These are phyloP conservation scores for Wickerhamomyces canadensis DNA, from an alignment of 805 yeast genomes.

Conservation along the genomic window DNA sequence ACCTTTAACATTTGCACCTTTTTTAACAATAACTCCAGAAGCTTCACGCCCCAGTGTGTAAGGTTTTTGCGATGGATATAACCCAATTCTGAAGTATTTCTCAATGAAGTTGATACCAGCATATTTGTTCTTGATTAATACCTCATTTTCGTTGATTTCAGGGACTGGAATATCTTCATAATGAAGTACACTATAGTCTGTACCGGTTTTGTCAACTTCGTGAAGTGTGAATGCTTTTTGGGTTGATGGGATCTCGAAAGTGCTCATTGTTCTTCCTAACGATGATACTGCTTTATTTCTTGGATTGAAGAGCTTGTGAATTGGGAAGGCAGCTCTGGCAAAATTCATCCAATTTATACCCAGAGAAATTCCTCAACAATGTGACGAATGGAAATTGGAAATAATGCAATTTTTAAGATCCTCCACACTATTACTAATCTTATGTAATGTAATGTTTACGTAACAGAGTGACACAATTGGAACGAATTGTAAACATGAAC, in stretches of 20 bases:
- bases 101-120: constrained; percentile 85
- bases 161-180: constrained; percentile 58
- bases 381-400: too few relatives aligned
- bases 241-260: constrained; percentile 39
- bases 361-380: too few relatives aligned
- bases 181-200: constrained; percentile 35
- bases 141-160: constrained; percentile 43
- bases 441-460: too few relatives aligned
- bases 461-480: too few relatives aligned
- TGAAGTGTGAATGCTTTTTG: constrained; percentile 53
- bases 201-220: constrained; percentile 48
- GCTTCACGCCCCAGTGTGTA: constrained; percentile 70
- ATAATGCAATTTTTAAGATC: too few relatives aligned
- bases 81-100: constrained; percentile 73
- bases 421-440: too few relatives aligned
- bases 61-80: constrained; percentile 62
- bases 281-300: background rate
- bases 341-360: too few relatives aligned
- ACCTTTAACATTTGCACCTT: constrained; percentile 51
- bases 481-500: too few relatives aligned
- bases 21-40: constrained; percentile 59
- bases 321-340: too few relatives aligned
- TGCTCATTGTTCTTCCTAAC: constrained; percentile 11
- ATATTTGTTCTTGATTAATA: constrained; percentile 67
- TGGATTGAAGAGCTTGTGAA: too few relatives aligned